A percentile compares a stretch with the other conserved stretches of the same genome.
phyloP scores from a whole-genome alignment of 225 moss, liverwort and hornwort genomes.

The Neckera pumila region DNA sequence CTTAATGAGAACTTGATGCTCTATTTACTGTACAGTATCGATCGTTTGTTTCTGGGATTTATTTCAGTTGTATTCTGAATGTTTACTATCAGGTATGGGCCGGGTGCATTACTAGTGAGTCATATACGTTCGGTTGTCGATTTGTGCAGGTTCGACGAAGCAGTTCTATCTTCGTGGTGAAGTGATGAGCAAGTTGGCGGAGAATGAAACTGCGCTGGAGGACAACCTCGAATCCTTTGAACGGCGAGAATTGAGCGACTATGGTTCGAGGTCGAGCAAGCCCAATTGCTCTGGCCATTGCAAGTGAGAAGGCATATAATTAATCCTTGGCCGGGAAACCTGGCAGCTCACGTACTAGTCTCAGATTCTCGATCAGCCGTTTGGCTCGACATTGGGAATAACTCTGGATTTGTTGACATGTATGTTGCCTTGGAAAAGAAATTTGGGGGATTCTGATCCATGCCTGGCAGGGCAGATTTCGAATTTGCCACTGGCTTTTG shows the following conservation, averaged over 20 bases:
- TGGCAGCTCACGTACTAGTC: neutral
- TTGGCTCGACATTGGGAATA: neutral
- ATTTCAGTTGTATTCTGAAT: neutral
- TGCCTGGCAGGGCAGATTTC: neutral
- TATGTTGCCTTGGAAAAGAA: neutral
- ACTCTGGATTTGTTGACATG: neutral
- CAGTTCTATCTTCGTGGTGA: slow-evolving; percentile 5
- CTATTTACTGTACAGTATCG: neutral
- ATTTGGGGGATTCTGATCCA: neutral
- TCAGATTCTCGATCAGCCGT: neutral
- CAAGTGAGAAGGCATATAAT: neutral
- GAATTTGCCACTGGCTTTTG: neutral
- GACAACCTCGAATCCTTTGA: neutral
- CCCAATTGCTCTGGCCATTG: neutral
- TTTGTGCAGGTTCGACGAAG: neutral
- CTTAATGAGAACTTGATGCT: neutral
- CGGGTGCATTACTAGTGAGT: neutral
- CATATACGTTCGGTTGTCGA: neutral
- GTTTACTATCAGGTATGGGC: neutral
- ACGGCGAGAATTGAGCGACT: slow-evolving; percentile 8
- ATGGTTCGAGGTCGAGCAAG: neutral
- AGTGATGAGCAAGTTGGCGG: neutral
- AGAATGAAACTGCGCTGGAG: neutral
- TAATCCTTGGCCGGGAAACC: neutral
- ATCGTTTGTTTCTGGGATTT: too few relatives aligned